phyloP scores from a whole-genome alignment of 306 rosid species.

The Alnus rubra region DNA sequence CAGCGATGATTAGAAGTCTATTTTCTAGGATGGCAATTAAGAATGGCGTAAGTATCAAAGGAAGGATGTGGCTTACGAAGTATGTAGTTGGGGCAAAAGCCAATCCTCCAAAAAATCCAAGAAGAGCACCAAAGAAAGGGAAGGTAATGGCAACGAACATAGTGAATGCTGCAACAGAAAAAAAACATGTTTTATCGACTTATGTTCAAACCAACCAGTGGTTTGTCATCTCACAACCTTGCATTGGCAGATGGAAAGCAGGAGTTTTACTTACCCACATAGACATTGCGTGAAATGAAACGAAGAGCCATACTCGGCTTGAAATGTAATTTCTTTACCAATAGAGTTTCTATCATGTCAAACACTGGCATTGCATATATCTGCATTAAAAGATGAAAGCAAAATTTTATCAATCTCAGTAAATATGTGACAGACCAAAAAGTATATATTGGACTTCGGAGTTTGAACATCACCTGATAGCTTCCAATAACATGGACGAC shows the following conservation, averaged over 20 bases:
- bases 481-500: conserved; percentile 93
- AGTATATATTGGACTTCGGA: neutral
- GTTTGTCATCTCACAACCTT: conserved; percentile 5
- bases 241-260: neutral
- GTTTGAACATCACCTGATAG: conserved; percentile 64
- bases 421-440: neutral
- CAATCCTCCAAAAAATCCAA: conserved; percentile 83
- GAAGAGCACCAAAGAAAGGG: conserved; percentile 77
- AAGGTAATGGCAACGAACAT: conserved; percentile 74
- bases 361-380: conserved; percentile 93
- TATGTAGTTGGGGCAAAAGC: conserved; percentile 91
- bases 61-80: conserved; percentile 49
- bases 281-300: conserved; percentile 55
- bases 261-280: conserved; percentile 62
- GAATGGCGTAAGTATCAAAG: neutral
- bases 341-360: conserved; percentile 81
- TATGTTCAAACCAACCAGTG: neutral
- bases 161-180: conserved; percentile 54
- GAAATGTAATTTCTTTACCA: conserved; percentile 72
- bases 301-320: conserved; percentile 55
- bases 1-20: neutral
- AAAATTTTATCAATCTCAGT: neutral
- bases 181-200: neutral
- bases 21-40: neutral
- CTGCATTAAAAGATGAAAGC: conserved; percentile 29